These are phyloP conservation scores for Lichtheimia corymbifera DNA, from an alignment of 371 early-diverging fungal species.

Conservation along the genomic window DNA sequence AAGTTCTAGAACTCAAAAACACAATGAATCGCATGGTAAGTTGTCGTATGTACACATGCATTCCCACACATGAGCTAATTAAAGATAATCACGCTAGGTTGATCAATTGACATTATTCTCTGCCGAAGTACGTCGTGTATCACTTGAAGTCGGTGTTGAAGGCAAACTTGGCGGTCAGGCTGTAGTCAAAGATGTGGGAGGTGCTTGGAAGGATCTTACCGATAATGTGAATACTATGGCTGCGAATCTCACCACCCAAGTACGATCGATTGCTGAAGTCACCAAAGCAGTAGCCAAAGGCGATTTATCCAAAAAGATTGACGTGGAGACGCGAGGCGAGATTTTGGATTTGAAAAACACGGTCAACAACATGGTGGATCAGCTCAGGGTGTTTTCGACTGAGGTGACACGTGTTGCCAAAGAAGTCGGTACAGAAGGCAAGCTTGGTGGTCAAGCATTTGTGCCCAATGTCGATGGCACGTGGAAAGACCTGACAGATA, in stretches of 20 bases:
- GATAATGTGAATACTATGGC: constrained; percentile 58
- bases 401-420: constrained; percentile 47
- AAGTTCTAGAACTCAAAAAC: constrained; percentile 41
- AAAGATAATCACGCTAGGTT: constrained; percentile 4
- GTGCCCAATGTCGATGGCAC: constrained; percentile 50
- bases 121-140: constrained; percentile 46
- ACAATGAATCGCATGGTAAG: constrained; percentile 52
- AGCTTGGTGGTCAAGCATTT: constrained; percentile 39
- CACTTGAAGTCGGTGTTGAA: constrained; percentile 53
- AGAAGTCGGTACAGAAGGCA: constrained; percentile 56
- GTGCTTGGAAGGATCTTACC: constrained; percentile 56
- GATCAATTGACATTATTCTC: constrained; percentile 48
- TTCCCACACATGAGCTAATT: background rate
- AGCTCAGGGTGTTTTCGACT: constrained; percentile 36
- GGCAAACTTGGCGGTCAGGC: constrained; percentile 51
- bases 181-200: constrained; percentile 46
- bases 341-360: constrained; percentile 66
- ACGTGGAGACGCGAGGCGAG: constrained; percentile 66
- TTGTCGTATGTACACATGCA: background rate
- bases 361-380: constrained; percentile 63
- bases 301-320: constrained; percentile 61
- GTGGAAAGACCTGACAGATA: constrained; percentile 54
- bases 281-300: constrained; percentile 57
- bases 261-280: constrained; percentile 57
- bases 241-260: constrained; percentile 49